A percentile compares a stretch with the other conserved stretches of the same genome.
These are phyloP conservation scores for Tricholoma bakamatsutake DNA, from an alignment of 768 basidiomycete species.

Conservation along the genomic window DNA sequence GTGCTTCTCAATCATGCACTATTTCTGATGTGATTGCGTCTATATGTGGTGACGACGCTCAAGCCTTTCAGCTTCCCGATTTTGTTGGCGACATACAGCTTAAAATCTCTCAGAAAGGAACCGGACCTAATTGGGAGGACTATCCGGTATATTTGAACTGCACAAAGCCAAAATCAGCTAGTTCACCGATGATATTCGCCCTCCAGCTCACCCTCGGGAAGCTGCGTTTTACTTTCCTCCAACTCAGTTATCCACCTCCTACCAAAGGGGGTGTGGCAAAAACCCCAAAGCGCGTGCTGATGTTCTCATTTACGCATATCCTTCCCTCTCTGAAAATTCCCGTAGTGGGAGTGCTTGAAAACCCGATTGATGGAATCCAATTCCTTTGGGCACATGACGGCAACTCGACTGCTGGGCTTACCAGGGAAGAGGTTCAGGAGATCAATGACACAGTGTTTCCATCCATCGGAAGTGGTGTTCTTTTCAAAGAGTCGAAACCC, in stretches of 20 bases:
- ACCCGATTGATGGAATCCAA: neutral
- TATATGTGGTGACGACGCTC: neutral
- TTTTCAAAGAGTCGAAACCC: neutral
- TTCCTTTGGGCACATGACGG: neutral
- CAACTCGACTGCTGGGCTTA: neutral
- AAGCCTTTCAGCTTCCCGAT: neutral
- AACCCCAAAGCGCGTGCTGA: neutral
- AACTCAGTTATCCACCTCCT: neutral
- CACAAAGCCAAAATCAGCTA: neutral
- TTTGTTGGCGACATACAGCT: neutral
- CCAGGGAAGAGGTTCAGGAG: neutral
- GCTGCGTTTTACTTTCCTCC: neutral
- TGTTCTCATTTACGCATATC: neutral
- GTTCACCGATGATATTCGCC: neutral
- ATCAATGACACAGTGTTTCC: neutral
- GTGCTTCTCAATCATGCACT: neutral
- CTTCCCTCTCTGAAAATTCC: neutral
- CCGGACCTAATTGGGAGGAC: neutral
- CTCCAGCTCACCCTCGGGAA: neutral
- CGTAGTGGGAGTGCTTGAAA: neutral
- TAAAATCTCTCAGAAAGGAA: neutral
- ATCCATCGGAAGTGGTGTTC: neutral
- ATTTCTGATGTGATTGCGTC: neutral
- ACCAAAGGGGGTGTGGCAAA: neutral
- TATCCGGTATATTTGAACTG: neutral